Conservation (phyloP, 768 basidiomycete genomes). For the Asterophora parasitica region DNA sequence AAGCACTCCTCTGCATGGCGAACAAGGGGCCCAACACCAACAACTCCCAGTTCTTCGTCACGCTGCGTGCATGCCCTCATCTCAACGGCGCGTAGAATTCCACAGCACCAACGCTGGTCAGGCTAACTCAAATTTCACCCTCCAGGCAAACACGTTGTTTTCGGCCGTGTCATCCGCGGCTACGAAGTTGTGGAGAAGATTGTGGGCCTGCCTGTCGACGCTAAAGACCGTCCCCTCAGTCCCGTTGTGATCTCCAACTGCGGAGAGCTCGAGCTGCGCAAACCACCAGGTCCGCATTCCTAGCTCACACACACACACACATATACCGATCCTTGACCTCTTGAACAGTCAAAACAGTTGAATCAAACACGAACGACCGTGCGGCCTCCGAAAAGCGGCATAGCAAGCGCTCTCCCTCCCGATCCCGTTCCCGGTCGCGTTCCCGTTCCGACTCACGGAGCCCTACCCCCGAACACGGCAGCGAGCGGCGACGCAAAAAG, state of each 20-base stretch:
- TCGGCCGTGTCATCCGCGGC: constrained; percentile 54
- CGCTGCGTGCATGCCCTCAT: constrained; percentile 70
- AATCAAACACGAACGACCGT: constrained; percentile 11
- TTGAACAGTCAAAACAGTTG: constrained; percentile 4
- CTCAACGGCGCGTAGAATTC: constrained; percentile 49
- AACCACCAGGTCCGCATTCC: constrained; percentile 21
- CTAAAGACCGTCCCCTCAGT: constrained; percentile 64
- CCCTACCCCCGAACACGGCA: constrained; percentile 15
- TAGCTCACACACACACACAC: too few species aligned
- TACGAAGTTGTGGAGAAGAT: constrained; percentile 36
- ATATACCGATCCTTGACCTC: background rate
- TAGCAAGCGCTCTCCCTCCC: constrained; percentile 6
- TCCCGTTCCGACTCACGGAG: constrained; percentile 14
- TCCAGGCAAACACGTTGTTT: constrained; percentile 48
- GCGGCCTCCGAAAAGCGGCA: constrained; percentile 15
- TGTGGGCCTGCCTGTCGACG: constrained; percentile 62
- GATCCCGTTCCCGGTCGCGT: constrained; percentile 13
- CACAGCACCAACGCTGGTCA: too few species aligned
- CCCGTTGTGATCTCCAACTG: constrained; percentile 71
- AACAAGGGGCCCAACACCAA: constrained; percentile 84
- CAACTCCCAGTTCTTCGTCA: constrained; percentile 84
- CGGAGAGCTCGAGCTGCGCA: constrained; percentile 78
- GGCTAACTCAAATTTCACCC: background rate
- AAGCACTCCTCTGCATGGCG: constrained; percentile 86
- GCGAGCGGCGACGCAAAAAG: constrained; percentile 16